These are phyloP conservation scores for Quercus engelmannii DNA, from an alignment of 306 rosid genomes.

Conservation along the genomic window DNA sequence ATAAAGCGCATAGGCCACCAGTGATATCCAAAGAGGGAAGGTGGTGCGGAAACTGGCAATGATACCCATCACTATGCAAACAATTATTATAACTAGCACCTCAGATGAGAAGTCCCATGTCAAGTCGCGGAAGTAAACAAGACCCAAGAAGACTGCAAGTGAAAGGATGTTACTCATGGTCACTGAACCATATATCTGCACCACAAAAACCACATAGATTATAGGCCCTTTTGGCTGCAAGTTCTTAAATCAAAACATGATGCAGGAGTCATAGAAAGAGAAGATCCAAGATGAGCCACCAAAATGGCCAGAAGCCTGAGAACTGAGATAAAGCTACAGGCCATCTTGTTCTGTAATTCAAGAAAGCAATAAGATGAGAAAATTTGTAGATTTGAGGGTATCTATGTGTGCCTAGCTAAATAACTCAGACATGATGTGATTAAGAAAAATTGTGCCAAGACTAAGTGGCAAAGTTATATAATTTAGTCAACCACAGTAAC, in stretches of 20 bases:
- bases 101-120: slow-evolving; percentile 63
- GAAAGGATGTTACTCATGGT: slow-evolving; percentile 90
- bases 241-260: not conserved
- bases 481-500: no score
- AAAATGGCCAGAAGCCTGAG: not conserved
- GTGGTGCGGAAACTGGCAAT: slow-evolving; percentile 29
- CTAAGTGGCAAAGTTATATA: no score
- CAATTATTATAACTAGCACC: slow-evolving; percentile 27
- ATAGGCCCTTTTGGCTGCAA: not conserved
- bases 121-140: slow-evolving; percentile 68
- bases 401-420: no score
- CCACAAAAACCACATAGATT: not conserved
- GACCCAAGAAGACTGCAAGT: slow-evolving; percentile 84
- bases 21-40: slow-evolving; percentile 27
- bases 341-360: no score
- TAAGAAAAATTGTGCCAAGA: no score
- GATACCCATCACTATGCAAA: slow-evolving; percentile 28
- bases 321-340: no score
- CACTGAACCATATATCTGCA: slow-evolving; percentile 90
- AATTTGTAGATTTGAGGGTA: no score
- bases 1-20: slow-evolving; percentile 21
- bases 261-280: not conserved
- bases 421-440: no score
- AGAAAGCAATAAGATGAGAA: no score
- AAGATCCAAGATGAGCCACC: not conserved